Conservation (phyloP, 345 rosid species). For the Linum usitatissimum region DNA sequence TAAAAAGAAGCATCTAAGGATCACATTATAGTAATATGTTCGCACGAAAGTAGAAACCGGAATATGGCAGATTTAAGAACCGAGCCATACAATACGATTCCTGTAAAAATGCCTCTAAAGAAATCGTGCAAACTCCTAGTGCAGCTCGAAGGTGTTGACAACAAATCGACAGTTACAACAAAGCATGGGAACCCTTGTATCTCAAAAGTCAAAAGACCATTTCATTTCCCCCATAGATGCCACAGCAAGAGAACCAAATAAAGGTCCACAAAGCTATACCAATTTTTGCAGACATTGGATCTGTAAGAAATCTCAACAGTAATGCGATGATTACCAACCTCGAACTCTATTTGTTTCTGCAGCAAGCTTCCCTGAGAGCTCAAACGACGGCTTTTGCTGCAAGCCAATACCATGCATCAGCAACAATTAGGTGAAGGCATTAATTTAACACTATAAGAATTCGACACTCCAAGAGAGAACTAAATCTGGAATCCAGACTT, state of each 20-base stretch:
- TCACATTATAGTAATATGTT: neutral
- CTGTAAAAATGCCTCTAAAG: neutral
- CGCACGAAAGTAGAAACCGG: neutral
- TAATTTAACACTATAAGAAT: too few species aligned
- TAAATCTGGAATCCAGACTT: neutral
- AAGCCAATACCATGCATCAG: slow-evolving; percentile 14
- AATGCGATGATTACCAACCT: slow-evolving; percentile 32
- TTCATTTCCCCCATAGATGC: neutral
- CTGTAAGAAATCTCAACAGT: neutral
- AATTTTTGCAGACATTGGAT: neutral
- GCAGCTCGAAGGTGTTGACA: neutral
- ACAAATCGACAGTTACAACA: neutral
- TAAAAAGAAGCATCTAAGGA: neutral
- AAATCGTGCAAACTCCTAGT: neutral
- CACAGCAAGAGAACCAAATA: neutral
- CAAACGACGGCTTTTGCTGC: slow-evolving; percentile 87
- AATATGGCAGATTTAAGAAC: neutral
- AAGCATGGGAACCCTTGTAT: neutral
- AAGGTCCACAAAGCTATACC: neutral
- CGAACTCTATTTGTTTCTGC: slow-evolving; percentile 83
- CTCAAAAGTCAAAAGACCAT: neutral
- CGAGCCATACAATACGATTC: neutral
- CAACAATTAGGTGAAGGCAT: slow-evolving; percentile 4
- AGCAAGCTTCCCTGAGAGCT: slow-evolving; percentile 96
- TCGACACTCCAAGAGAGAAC: neutral